Conservation (phyloP, 345 rosid species). For the Lumnitzera littorea region DNA sequence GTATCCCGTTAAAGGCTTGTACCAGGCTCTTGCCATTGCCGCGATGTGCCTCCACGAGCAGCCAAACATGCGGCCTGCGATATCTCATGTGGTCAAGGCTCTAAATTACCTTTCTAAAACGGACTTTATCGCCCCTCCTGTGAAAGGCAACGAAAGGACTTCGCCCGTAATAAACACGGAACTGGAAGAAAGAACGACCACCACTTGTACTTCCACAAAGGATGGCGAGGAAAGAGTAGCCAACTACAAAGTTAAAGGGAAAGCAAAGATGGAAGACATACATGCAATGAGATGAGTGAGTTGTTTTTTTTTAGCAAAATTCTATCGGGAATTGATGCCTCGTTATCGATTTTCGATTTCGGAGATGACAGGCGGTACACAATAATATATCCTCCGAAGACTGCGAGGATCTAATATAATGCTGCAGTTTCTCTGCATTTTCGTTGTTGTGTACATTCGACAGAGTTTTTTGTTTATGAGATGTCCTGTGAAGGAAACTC, state of each 20-base stretch:
- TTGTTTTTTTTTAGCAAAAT: not conserved
- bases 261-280: not conserved
- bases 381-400: not conserved
- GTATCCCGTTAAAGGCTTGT: constrained; percentile 69
- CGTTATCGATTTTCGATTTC: constrained; percentile 29
- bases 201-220: not conserved
- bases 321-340: constrained; percentile 7
- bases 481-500: constrained; percentile 16
- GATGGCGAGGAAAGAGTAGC: not conserved
- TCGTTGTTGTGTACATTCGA: constrained; percentile 36
- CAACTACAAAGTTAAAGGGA: no score
- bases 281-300: not conserved
- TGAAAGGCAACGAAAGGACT: constrained; percentile 21
- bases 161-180: constrained; percentile 4
- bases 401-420: constrained; percentile 11
- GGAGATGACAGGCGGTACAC: constrained; percentile 21
- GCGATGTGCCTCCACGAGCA: constrained; percentile 97
- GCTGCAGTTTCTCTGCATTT: not conserved
- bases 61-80: constrained; percentile 68
- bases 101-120: constrained; percentile 60
- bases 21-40: constrained; percentile 86
- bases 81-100: constrained; percentile 75
- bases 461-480: constrained; percentile 1
- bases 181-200: constrained; percentile 10
- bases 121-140: constrained; percentile 25